A percentile compares a stretch with the other conserved stretches of the same genome.
These are phyloP conservation scores for Pseudoturritis turrita DNA, from an alignment of 345 rosid genomes.

Conservation along the genomic window DNA sequence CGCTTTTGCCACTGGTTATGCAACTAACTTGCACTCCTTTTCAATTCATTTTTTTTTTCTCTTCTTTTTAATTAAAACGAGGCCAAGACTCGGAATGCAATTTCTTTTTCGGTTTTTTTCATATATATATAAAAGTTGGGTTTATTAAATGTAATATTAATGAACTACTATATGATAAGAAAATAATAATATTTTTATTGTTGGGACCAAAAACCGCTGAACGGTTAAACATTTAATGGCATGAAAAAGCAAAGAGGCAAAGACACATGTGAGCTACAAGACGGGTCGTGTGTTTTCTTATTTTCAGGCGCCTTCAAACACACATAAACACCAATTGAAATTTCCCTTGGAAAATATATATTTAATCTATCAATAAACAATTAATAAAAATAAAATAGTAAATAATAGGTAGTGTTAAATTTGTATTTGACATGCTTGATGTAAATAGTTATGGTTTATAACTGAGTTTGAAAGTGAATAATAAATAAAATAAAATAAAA, in stretches of 20 bases:
- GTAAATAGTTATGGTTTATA: background rate
- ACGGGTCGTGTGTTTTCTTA: conserved; percentile 27
- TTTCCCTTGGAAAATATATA: background rate
- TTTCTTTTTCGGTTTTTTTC: background rate
- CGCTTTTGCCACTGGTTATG: conserved; percentile 31
- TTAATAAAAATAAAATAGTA: background rate
- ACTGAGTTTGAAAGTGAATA: background rate
- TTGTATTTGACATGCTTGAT: background rate
- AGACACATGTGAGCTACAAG: conserved; percentile 15
- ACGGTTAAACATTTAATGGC: conserved; percentile 5
- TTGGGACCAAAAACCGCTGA: conserved; percentile 39
- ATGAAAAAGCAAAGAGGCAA: conserved; percentile 1
- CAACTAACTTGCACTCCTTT: conserved; percentile 23
- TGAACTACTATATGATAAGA: background rate
- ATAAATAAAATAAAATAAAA: background rate
- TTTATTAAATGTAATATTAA: background rate
- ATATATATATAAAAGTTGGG: background rate
- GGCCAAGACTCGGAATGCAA: conserved; percentile 2
- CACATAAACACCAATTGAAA: background rate
- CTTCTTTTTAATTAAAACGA: background rate
- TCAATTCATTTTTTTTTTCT: background rate
- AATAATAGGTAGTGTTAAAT: background rate
- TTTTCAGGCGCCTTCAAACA: conserved; percentile 16
- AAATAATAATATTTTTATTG: background rate
- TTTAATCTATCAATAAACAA: background rate